Evolutionary conservation across 2,329 filamentous ascomycete genomes (phyloP), one percentile per base, ranked within the genome.

Genomic region (Sordariomycetes sp.): DNA sequence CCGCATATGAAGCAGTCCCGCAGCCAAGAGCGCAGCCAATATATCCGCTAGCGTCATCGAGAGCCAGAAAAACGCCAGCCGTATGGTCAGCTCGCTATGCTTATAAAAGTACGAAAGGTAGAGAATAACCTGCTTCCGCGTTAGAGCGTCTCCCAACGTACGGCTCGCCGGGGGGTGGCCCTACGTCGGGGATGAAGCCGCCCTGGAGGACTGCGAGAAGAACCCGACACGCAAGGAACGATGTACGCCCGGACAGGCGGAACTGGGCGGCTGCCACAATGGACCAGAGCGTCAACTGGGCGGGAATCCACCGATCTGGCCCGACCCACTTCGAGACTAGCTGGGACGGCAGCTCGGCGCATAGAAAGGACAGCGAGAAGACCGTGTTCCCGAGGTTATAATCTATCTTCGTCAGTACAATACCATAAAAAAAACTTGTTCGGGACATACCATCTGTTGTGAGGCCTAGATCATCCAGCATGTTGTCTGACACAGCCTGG

Each of bases 231-330:
- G 64, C 64, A 1, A 76, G 62, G 59, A 75, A 76, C 0, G 70
- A 71, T 1, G 63, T 60, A 17, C 69, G 63, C 0, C 72, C 71
- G 0, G 59, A 65, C 1, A 76, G 63, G 65, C 69, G 72, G 56
- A 69, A 75, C 63, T 81, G 79, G 3, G 69, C 69, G 10, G 69
- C 67, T 0, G 79, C 75, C 8, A 82, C 74, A 6, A 81, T 61
- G 61, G 75, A 79, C 79, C 78, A 82, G 3, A 75, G 70, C 4
- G 76, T 67, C 71, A 84, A 80, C 62, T 81, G 79, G 55, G 77
- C 68, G 0, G 81, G 81, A 53, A 84, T 82, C 79, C 79, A 83
- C 25, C 76, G 73, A 60, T 84, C 80, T 0, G 78, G 78, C 0
- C 77, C 81, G 56, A 80, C 65, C 72, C 73, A 81, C 65, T 84